Evolutionary conservation across 768 basidiomycete species (phyloP).

Genomic region (Galerina sulciceps): DNA sequence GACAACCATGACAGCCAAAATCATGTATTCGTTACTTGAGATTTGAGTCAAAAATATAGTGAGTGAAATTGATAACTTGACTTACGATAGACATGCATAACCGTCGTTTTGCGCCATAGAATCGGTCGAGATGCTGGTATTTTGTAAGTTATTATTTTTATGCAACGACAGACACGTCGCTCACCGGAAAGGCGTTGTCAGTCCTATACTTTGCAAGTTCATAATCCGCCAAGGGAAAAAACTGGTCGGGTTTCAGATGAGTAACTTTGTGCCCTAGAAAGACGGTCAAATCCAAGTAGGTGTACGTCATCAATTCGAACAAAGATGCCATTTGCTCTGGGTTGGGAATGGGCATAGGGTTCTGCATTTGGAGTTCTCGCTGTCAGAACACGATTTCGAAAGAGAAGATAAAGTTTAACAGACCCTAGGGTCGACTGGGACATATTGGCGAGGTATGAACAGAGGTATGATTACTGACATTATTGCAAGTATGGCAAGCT

Average conservation of each 20-base stretch:
- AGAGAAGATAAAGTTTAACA: neutral
- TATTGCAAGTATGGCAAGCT: conserved; percentile 45
- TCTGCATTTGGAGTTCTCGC: conserved; percentile 19
- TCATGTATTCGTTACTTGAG: conserved; percentile 27
- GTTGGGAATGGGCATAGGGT: conserved; percentile 31
- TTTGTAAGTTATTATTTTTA: conserved; percentile 7
- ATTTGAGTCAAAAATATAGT: neutral
- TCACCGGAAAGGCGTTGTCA: conserved; percentile 11
- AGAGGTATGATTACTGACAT: conserved; percentile 54
- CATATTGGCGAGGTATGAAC: conserved; percentile 52
- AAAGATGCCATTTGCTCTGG: conserved; percentile 55
- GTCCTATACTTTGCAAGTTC: conserved; percentile 39
- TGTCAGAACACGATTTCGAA: neutral
- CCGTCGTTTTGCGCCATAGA: conserved; percentile 38
- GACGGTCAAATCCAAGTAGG: conserved; percentile 56
- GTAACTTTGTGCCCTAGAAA: conserved; percentile 42
- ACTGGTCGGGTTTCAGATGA: conserved; percentile 49
- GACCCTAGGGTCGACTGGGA: conserved; percentile 53
- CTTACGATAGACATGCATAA: conserved; percentile 40
- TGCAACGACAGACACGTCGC: no score
- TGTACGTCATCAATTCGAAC: conserved; percentile 45
- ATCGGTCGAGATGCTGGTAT: conserved; percentile 38
- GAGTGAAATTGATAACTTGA: neutral
- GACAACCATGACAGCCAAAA: neutral
- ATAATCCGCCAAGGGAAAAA: conserved; percentile 66